A percentile compares a stretch with the other conserved stretches of the same genome.
These are phyloP conservation scores for Martensiomyces pterosporus DNA, from an alignment of 192 early-diverging fungal species.

Conservation along the genomic window DNA sequence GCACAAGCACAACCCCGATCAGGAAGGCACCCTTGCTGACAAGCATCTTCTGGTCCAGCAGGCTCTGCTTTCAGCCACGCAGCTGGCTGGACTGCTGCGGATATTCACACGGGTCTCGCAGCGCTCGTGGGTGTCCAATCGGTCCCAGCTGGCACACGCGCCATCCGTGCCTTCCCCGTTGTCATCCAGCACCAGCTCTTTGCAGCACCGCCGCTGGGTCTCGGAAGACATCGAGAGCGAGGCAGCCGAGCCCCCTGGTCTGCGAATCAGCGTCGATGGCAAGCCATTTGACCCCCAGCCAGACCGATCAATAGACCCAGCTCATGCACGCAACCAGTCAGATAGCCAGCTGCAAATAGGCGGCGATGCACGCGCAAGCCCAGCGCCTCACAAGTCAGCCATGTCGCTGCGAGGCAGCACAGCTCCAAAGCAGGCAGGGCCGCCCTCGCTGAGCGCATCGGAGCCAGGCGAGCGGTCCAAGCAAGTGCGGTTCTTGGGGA, in stretches of 20 bases:
- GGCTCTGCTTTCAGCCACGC: constrained; percentile 11
- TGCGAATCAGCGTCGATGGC: constrained; percentile 9
- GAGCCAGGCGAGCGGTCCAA: constrained; percentile 27
- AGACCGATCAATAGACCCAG: not conserved
- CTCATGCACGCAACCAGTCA: constrained; percentile 37
- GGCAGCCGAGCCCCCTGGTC: not conserved
- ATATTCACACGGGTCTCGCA: constrained; percentile 27
- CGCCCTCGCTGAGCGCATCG: not conserved
- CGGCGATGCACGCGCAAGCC: not conserved
- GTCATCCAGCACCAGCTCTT: constrained; percentile 12
- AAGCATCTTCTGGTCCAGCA: constrained; percentile 2
- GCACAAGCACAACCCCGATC: too few relatives aligned
- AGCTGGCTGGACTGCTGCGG: constrained; percentile 33
- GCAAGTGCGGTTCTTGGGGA: constrained; percentile 35
- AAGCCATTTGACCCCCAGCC: constrained; percentile 4
- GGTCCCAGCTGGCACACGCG: constrained; percentile 26
- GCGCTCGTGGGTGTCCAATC: constrained; percentile 21
- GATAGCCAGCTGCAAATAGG: constrained; percentile 28
- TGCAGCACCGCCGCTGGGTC: constrained; percentile 42
- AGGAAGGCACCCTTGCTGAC: too few relatives aligned
- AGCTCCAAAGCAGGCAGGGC: not conserved
- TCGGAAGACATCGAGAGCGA: constrained; percentile 37
- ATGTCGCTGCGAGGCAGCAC: constrained; percentile 20
- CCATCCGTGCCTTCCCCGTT: constrained; percentile 36
- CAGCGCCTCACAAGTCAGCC: constrained; percentile 27